Percentiles rank a stretch among this genome's conserved stretches.
Conservation (phyloP, 768 basidiomycete species). For the Xerocomus spinulosus region DNA sequence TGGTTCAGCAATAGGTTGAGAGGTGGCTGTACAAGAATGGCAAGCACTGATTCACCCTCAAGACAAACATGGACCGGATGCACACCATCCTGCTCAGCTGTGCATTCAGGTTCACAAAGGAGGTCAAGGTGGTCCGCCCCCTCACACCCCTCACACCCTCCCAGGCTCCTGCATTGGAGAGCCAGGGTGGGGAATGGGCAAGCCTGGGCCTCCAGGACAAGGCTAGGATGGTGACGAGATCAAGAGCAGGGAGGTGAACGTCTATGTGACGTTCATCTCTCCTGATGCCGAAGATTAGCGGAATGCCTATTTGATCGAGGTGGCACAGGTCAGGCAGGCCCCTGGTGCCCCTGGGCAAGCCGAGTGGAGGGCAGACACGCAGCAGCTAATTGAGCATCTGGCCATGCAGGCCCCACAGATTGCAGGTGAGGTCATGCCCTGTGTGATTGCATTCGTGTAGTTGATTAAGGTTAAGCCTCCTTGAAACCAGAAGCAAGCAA, state of each 20-base stretch:
- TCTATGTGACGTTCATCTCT: background rate
- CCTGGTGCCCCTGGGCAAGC: background rate
- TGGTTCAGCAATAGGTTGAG: background rate
- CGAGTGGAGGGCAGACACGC: background rate
- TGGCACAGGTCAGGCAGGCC: background rate
- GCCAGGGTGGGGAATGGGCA: too few relatives aligned
- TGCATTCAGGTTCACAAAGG: constrained; percentile 3
- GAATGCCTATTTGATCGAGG: background rate
- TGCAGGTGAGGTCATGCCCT: background rate
- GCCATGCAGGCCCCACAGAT: background rate
- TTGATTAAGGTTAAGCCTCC: too few relatives aligned
- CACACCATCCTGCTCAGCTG: constrained; percentile 3
- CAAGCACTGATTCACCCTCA: background rate
- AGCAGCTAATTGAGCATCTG: background rate
- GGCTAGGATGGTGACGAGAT: too few relatives aligned
- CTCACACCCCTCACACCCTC: background rate
- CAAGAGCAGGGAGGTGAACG: too few relatives aligned
- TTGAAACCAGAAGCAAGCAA: background rate
- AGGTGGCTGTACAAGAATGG: constrained; percentile 4
- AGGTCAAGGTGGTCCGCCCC: background rate
- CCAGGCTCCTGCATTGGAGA: too few relatives aligned
- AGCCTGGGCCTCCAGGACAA: background rate
- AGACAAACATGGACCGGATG: constrained; percentile 10
- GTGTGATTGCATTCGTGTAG: too few relatives aligned
- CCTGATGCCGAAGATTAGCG: background rate